These are phyloP conservation scores for Eutypa lata DNA, from an alignment of 2,329 filamentous ascomycete species.

Conservation along the genomic window DNA sequence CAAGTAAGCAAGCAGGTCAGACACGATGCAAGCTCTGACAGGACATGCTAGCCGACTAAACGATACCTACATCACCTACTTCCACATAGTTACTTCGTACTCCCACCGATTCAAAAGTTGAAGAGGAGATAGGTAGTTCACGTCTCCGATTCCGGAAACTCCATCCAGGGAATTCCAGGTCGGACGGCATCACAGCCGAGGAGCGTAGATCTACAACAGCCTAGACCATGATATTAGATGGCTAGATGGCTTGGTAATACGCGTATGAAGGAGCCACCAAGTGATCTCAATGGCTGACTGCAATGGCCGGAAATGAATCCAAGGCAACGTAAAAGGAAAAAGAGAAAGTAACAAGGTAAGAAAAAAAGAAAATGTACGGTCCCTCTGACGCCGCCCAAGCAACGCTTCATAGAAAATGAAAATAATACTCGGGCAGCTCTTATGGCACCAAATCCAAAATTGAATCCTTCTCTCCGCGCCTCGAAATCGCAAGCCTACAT, in stretches of 20 bases:
- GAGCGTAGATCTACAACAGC: background rate
- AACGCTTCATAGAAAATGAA: slow-evolving; percentile 43
- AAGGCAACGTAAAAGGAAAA: background rate
- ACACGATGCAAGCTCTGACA: background rate
- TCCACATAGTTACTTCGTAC: too few relatives aligned
- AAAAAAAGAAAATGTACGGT: slow-evolving; percentile 55
- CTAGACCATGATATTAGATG: background rate
- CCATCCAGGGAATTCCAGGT: too few relatives aligned
- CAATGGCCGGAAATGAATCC: background rate
- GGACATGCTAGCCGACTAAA: background rate
- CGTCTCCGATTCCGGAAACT: too few relatives aligned
- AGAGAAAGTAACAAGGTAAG: slow-evolving; percentile 1
- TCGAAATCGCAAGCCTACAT: slow-evolving; percentile 53
- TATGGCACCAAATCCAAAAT: slow-evolving; percentile 56
- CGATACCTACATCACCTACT: background rate
- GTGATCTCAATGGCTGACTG: background rate
- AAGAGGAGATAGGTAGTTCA: too few relatives aligned
- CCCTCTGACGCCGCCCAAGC: slow-evolving; percentile 83
- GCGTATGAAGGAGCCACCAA: background rate
- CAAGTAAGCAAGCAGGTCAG: too few relatives aligned
- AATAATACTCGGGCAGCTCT: slow-evolving; percentile 66
- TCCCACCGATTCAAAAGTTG: too few relatives aligned
- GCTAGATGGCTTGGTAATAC: background rate
- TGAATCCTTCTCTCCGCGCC: slow-evolving; percentile 44
- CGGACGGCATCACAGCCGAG: background rate